These are phyloP conservation scores for Fusarium xyrophilum DNA, from an alignment of 2,329 filamentous ascomycete species.

Conservation along the genomic window DNA sequence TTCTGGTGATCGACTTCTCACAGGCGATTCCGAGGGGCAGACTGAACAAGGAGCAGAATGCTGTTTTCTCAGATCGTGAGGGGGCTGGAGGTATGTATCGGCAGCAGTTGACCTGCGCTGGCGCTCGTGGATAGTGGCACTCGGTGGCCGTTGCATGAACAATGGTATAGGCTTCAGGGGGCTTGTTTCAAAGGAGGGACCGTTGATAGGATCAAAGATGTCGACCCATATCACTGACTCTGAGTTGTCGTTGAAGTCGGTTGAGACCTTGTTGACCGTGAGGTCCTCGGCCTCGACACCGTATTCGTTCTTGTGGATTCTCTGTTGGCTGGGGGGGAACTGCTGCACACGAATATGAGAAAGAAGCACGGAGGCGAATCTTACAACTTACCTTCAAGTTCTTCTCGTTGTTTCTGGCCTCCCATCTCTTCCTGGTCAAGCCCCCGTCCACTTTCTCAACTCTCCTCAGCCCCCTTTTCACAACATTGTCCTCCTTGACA, in stretches of 20 bases:
- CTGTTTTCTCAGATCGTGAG: conserved; percentile 5
- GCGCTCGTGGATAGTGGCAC: conserved; percentile 16
- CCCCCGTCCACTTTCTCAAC: conserved; percentile 56
- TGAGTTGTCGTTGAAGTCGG: conserved; percentile 35
- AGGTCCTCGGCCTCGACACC: conserved; percentile 10
- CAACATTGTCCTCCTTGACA: conserved; percentile 41
- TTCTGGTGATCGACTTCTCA: background rate
- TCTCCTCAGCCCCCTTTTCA: conserved; percentile 53
- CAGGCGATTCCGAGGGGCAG: background rate
- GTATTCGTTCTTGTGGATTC: background rate
- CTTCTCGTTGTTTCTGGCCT: conserved; percentile 40
- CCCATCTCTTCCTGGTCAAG: conserved; percentile 54
- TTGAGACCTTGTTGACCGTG: background rate
- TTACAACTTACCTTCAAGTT: conserved; percentile 1
- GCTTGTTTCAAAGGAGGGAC: conserved; percentile 55
- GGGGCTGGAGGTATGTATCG: conserved; percentile 24
- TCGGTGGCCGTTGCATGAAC: conserved; percentile 51
- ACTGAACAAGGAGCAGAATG: conserved; percentile 6
- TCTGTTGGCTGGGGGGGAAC: conserved; percentile 2
- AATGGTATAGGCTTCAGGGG: conserved; percentile 59
- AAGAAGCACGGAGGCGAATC: background rate
- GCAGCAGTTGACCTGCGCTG: conserved; percentile 12
- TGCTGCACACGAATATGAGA: conserved; percentile 11
- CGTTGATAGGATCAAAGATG: conserved; percentile 56
- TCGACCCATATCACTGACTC: conserved; percentile 57